Conservation (phyloP, 108 stramenopile genomes). For the Cyclotella sp. region DNA sequence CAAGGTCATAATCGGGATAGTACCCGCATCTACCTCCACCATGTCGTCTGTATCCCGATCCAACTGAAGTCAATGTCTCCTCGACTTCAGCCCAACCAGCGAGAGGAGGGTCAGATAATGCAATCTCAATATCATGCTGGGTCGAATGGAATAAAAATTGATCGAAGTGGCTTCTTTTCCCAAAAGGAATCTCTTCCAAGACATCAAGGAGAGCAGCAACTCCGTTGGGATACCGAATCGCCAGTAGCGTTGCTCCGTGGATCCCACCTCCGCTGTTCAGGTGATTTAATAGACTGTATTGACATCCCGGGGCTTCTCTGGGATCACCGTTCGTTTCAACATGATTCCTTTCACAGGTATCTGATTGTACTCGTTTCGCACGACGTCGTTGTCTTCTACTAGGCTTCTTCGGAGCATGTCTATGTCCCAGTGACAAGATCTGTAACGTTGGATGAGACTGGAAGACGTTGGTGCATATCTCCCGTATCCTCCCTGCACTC, state of each 20-base stretch:
- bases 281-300: slow-evolving; percentile 14
- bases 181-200: slow-evolving; percentile 23
- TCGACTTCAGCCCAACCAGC: slow-evolving; percentile 47
- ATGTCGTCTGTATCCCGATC: slow-evolving; percentile 24
- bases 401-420: slow-evolving; percentile 25
- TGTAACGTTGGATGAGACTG: slow-evolving; percentile 26
- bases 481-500: slow-evolving; percentile 21
- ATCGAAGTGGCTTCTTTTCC: slow-evolving; percentile 47
- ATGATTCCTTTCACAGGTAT: neutral
- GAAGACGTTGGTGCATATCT: slow-evolving; percentile 24
- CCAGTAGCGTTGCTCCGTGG: slow-evolving; percentile 38
- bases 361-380: slow-evolving; percentile 5
- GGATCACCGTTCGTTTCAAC: neutral
- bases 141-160: slow-evolving; percentile 48
- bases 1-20: slow-evolving; percentile 10
- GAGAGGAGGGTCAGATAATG: slow-evolving; percentile 37
- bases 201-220: slow-evolving; percentile 14
- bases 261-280: slow-evolving; percentile 32
- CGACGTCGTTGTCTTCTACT: slow-evolving; percentile 28
- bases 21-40: slow-evolving; percentile 39
- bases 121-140: slow-evolving; percentile 22
- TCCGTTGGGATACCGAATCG: slow-evolving; percentile 38
- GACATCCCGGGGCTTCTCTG: neutral
- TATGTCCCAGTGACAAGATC: slow-evolving; percentile 43
- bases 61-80: slow-evolving; percentile 36